phyloP scores from a whole-genome alignment of 305 asterid species.

The Fraxinus angustifolia region DNA sequence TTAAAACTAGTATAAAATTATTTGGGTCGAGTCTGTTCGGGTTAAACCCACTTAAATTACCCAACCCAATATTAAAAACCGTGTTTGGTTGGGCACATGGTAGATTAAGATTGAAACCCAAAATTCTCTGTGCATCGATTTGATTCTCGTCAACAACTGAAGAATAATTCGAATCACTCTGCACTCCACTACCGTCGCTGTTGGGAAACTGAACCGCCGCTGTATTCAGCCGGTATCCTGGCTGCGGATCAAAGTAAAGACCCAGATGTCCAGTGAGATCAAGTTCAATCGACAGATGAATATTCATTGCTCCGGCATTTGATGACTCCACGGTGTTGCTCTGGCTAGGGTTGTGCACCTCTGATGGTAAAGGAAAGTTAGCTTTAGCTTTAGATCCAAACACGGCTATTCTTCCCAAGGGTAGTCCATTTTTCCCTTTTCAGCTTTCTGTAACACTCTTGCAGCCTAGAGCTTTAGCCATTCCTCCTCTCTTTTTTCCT shows the following conservation, averaged over 20 bases:
- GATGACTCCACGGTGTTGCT: slow-evolving; percentile 86
- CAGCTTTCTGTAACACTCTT: too few species aligned
- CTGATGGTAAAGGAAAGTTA: slow-evolving; percentile 50
- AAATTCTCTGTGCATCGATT: slow-evolving; percentile 35
- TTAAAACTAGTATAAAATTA: too few species aligned
- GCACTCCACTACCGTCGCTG: slow-evolving; percentile 27
- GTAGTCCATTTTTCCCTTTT: too few species aligned
- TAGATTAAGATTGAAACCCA: slow-evolving; percentile 73
- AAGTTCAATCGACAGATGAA: slow-evolving; percentile 44
- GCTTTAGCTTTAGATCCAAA: slow-evolving; percentile 73
- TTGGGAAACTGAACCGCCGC: background rate
- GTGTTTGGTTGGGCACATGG: too few species aligned
- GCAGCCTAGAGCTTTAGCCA: too few species aligned
- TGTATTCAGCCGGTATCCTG: slow-evolving; percentile 26
- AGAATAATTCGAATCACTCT: slow-evolving; percentile 57
- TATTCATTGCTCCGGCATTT: slow-evolving; percentile 32
- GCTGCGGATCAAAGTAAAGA: slow-evolving; percentile 38
- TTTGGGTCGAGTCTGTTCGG: too few species aligned
- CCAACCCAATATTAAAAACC: too few species aligned
- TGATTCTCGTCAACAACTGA: slow-evolving; percentile 75
- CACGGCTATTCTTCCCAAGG: too few species aligned
- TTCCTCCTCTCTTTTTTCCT: too few species aligned
- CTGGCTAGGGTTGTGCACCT: slow-evolving; percentile 50
- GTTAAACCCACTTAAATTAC: too few species aligned
- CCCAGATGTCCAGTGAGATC: slow-evolving; percentile 72